A percentile compares a stretch with the other conserved stretches of the same genome.
Conservation (phyloP, 2,329 filamentous ascomycete genomes). For the Fusarium nygamai region DNA sequence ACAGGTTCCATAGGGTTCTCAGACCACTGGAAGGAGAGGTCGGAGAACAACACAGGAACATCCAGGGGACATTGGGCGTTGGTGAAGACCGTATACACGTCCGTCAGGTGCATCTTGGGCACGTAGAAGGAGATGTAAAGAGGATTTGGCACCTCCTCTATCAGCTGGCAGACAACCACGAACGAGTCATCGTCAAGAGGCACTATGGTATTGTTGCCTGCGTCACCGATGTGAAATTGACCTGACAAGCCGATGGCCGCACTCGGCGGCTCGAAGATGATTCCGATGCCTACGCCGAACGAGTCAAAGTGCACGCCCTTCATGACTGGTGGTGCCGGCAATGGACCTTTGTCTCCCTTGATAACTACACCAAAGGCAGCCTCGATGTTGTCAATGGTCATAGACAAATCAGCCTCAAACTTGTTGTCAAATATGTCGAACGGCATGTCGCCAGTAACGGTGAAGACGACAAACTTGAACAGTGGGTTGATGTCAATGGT, state of each 20-base stretch:
- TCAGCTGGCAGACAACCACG: background rate
- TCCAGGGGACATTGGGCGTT: background rate
- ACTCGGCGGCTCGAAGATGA: background rate
- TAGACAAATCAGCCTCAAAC: background rate
- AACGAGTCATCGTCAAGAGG: background rate
- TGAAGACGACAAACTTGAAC: background rate
- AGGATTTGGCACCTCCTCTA: background rate
- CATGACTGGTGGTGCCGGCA: background rate
- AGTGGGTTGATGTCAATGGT: conserved; percentile 4
- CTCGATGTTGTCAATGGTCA: background rate
- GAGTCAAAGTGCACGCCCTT: background rate
- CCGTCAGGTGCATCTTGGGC: background rate
- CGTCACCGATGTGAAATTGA: background rate
- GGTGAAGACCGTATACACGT: background rate
- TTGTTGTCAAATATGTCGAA: background rate
- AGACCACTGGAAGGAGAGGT: background rate
- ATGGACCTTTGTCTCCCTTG: background rate
- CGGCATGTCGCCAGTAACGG: background rate
- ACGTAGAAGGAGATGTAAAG: background rate
- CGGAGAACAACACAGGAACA: background rate
- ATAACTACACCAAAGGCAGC: background rate
- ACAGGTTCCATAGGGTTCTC: background rate
- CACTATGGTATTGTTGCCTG: background rate
- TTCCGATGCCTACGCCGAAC: background rate
- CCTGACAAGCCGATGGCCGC: background rate